A percentile compares a stretch with the other conserved stretches of the same genome.
These are phyloP conservation scores for Conidiobolus incongruus DNA, from an alignment of 371 early-diverging fungal species.

Conservation along the genomic window DNA sequence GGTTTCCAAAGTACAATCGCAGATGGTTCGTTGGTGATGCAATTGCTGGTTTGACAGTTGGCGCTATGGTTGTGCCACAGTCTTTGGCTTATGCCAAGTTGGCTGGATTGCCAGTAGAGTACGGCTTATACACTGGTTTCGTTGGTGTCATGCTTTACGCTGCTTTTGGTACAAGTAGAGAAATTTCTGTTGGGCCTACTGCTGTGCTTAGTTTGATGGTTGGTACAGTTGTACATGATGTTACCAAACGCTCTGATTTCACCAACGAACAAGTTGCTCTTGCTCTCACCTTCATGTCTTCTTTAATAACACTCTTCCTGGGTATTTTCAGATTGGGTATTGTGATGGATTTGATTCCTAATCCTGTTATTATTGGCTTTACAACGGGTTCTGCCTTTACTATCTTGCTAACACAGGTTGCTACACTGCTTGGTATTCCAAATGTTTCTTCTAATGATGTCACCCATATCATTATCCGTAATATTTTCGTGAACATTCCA, in stretches of 20 bases:
- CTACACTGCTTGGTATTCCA: constrained; percentile 43
- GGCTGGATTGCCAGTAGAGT: constrained; percentile 56
- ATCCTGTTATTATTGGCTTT: constrained; percentile 41
- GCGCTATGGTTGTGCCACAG: constrained; percentile 65
- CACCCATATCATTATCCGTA: constrained; percentile 21
- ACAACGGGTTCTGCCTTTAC: constrained; percentile 44
- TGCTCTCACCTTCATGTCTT: not conserved
- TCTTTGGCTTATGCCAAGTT: constrained; percentile 64
- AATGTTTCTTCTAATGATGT: constrained; percentile 11
- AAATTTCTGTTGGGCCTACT: constrained; percentile 68
- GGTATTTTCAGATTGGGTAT: constrained; percentile 64
- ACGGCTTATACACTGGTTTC: constrained; percentile 71
- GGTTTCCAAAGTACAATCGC: constrained; percentile 15
- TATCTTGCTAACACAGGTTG: constrained; percentile 45
- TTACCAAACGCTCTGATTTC: not conserved
- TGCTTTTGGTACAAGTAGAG: constrained; percentile 63
- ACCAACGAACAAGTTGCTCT: not conserved
- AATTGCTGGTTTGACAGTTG: constrained; percentile 68
- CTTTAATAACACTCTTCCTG: constrained; percentile 23
- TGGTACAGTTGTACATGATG: not conserved
- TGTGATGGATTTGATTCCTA: constrained; percentile 66
- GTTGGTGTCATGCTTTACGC: constrained; percentile 52
- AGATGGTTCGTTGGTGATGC: constrained; percentile 55
- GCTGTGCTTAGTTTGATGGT: constrained; percentile 30
- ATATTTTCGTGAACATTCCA: constrained; percentile 19